A percentile compares a stretch with the other conserved stretches of the same genome.
These are phyloP conservation scores for Fusarium scirpi DNA, from an alignment of 2,329 filamentous ascomycete genomes.

Conservation along the genomic window DNA sequence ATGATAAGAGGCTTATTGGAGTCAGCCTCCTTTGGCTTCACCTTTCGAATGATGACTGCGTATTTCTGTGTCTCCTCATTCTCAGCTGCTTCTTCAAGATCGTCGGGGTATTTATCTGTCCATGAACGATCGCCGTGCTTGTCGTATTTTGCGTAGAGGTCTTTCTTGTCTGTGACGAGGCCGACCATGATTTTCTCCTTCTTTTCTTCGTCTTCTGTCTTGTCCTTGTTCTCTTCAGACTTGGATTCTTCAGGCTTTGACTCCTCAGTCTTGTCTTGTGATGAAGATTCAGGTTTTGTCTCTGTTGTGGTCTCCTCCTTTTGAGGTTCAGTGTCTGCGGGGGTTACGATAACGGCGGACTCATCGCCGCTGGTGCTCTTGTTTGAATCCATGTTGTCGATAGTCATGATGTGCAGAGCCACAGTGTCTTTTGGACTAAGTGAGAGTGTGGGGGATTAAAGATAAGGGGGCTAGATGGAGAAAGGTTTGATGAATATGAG, in stretches of 20 bases:
- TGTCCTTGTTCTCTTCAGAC: conserved; percentile 7
- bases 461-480: too few relatives aligned
- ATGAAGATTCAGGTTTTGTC: conserved; percentile 20
- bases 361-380: conserved; percentile 40
- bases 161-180: conserved; percentile 55
- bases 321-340: conserved; percentile 38
- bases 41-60: conserved; percentile 69
- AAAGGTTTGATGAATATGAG: background rate
- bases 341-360: conserved; percentile 39
- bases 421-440: background rate
- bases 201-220: conserved; percentile 24
- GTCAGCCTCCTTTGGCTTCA: conserved; percentile 64
- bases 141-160: conserved; percentile 60
- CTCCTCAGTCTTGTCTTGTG: background rate
- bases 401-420: conserved; percentile 16
- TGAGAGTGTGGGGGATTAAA: background rate
- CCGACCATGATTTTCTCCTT: conserved; percentile 49
- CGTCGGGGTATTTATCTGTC: conserved; percentile 66
- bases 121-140: conserved; percentile 64
- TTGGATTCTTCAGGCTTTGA: conserved; percentile 25
- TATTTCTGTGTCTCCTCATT: conserved; percentile 71
- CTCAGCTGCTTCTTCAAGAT: conserved; percentile 68
- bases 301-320: conserved; percentile 26
- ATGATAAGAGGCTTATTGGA: conserved; percentile 70
- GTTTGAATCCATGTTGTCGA: conserved; percentile 38